Evolutionary conservation across 2,329 filamentous ascomycete species (phyloP), one percentile per base, ranked within the genome.

Genomic region (Trichoderma sp.): DNA sequence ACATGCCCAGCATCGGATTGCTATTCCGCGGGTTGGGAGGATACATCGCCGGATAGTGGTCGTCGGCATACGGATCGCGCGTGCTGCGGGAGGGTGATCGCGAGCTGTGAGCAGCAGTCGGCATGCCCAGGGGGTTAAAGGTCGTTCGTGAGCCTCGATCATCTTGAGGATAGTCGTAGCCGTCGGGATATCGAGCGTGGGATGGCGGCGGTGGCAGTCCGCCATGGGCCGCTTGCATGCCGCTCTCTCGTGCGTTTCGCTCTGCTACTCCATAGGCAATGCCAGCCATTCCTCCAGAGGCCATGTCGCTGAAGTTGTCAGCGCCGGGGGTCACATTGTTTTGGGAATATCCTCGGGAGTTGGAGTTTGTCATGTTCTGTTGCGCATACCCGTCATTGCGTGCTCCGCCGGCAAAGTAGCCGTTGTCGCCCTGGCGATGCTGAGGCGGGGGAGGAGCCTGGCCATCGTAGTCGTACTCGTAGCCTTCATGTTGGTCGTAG

Each of bases 181-280:
- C 39, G 24, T 73, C 72, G 32, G 74, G 71, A 65, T 79, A 73
- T 30, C 79, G 78, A 9, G 77, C 75, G 62, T 81, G 77, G 6
- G 81, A 83, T 9, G 81, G 81, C 18, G 81, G 81, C 12, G 81
- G 81, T 60, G 81, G 80, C 32, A 83, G 75, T 11, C 82, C 79
- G 36, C 80, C 78, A 77, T 86, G 84, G 80, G 90, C 84, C 61
- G 90, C 89, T 70, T 91, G 88, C 73, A 91, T 76, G 28, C 90
- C 91, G 80, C 90, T 91, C 75, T 91, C 87, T 73, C 90, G 84
- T 73, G 88, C 85, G 81, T 90, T 88, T 66, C 85, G 86, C 76
- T 91, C 90, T 64, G 91, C 90, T 63, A 92, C 88, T 70, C 84
- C 88, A 76, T 90, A 85, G 51, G 91, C 91, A 73, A 93, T 88